Evolutionary conservation across 225 moss, liverwort and hornwort genomes (phyloP), one percentile per base, ranked within the genome.

Genomic region (Polytrichum formosum): DNA sequence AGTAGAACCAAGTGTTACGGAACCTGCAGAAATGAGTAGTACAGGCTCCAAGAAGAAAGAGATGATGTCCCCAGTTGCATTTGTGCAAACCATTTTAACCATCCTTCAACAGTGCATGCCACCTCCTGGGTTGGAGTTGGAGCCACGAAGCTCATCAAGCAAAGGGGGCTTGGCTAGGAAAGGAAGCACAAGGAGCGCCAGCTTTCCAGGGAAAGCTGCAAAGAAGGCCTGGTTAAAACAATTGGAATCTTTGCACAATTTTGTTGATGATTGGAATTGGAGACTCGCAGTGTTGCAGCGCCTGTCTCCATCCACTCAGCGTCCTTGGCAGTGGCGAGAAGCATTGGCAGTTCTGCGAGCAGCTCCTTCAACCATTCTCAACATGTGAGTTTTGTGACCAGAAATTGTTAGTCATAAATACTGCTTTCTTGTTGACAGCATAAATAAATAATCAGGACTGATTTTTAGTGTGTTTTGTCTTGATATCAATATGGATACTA

Each of bases 211-310:
- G 63, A 82, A 77, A 77, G 90, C 88, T 22, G 82, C 83, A 69
- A 94, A 86, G 60, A 83, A 84, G 73, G 75, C 82, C 54, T 94
- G 98, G 98, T 81, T 86, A 65, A 90, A 82, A 66, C 91, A 87
- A 72, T 74, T 79, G 65, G 82, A 79, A n/a, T 72, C 68, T 29
- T 65, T 98, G 77, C 77, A 86, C 61, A 80, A 81, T 68, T 94
- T 94, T 78, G 85, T 98, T 31, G 90, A 91, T 70, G 94, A 94
- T 61, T 94, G 98, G 98, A 88, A 89, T 69, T 98, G 98, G 98
- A 95, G 92, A 71, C 84, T 93, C 70, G 85, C 78, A 77, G 94
- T 92, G 7, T 70, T 98, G 62, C 90, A 89, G 74, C 91, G 90
- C 59, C 74, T 98, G 23, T 84, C 85, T 71, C 83, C 86, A 69